Base-by-base conservation (phyloP, 768 basidiomycete genomes). In the Panaeolus papilionaceus region DNA sequence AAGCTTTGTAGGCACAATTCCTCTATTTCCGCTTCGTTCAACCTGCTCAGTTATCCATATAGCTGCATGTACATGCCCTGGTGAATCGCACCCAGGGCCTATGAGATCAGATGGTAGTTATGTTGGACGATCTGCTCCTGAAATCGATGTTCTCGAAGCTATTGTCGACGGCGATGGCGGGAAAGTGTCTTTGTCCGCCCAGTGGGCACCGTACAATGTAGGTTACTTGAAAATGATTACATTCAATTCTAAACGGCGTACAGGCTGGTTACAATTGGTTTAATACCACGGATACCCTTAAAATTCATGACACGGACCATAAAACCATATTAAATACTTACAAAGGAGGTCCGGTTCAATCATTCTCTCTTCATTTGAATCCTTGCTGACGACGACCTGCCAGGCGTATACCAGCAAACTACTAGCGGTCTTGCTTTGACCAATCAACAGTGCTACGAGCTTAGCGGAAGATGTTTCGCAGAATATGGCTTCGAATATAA, bases 101-200 rank as follows among this genome's bases (percentile, higher is more conserved):
- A 72, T 80, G 8, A 71, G 75, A 18, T 28, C 73, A 0, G 84
- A 90, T 68, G 89, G 89, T 4, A 77, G 80, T 0, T 91, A 85
- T 71, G 84, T 86, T 1, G 91, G 90, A n/a, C 80, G 91, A 11
- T 75, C 86, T 6, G 88, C 91, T 0, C 90, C 90, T 3, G 90
- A 92, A 75, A 90, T 92, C 64, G 91, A 92, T 73, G 79, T 92
- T 66, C 84, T 91, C 66, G 90, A 92, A 73, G 89, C 89, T 8
- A 73, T 75, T 18, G 75, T 83, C 23, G 75, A 73, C 7, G 71
- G 71, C 37, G 77, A 74, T 12, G 67, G 71, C 9, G 82, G 82
- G 11, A 42, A 68, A 62, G 72, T 87, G 3, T 87, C 86, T 5
- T 81, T 84, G 69, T 85, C 84, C 4, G 80, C 81, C 0, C 87